Conservation (phyloP, 331 rosid species). For the Acacia concinna region DNA sequence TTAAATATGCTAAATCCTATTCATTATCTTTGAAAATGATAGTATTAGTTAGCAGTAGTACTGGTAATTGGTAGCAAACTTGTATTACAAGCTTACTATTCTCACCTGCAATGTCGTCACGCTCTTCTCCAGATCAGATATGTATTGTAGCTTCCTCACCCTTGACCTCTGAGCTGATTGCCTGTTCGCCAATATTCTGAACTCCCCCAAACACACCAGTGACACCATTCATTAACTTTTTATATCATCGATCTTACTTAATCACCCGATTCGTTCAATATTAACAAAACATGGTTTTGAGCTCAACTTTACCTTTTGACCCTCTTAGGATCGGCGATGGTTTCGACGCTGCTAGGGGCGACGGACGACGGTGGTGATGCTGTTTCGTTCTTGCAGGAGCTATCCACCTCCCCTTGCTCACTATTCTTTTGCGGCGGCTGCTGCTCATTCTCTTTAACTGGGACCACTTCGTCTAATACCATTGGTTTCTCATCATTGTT, state of each 20-base stretch:
- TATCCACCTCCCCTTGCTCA: slow-evolving; percentile 70
- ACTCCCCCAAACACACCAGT: neutral
- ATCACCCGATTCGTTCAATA: neutral
- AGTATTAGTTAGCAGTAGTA: too few species aligned
- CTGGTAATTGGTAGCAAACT: too few species aligned
- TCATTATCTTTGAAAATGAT: neutral
- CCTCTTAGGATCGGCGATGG: slow-evolving; percentile 75
- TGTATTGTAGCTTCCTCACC: slow-evolving; percentile 77
- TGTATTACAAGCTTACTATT: neutral
- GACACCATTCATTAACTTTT: too few species aligned
- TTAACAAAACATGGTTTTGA: neutral
- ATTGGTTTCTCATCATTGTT: slow-evolving; percentile 58
- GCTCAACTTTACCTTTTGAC: slow-evolving; percentile 70
- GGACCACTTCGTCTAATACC: slow-evolving; percentile 35
- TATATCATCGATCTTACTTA: too few species aligned
- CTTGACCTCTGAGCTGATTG: slow-evolving; percentile 90
- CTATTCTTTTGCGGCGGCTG: slow-evolving; percentile 49
- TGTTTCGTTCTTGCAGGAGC: slow-evolving; percentile 43
- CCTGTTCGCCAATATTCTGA: slow-evolving; percentile 76
- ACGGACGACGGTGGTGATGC: slow-evolving; percentile 37
- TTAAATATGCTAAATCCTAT: neutral
- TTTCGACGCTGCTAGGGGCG: slow-evolving; percentile 39
- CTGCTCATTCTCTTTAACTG: slow-evolving; percentile 12
- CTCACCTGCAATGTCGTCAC: slow-evolving; percentile 86
- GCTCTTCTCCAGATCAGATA: slow-evolving; percentile 84